Evolutionary conservation across 306 rosid genomes (phyloP).

Genomic region (Ormosia emarginata): DNA sequence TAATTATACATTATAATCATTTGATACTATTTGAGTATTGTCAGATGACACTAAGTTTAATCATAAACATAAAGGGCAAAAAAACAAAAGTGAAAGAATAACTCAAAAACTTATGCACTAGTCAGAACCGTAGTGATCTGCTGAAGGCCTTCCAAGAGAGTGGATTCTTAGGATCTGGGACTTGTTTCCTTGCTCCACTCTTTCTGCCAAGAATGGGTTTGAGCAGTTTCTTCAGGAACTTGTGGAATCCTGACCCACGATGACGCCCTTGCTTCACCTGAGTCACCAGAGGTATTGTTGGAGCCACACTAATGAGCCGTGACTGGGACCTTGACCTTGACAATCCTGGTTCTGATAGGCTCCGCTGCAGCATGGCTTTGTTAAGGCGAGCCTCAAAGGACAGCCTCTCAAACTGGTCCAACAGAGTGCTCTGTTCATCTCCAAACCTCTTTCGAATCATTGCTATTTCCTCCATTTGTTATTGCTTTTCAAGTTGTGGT

Average conservation of each 20-base stretch:
- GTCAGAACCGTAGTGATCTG: slow-evolving; percentile 61
- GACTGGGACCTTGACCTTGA: slow-evolving; percentile 22
- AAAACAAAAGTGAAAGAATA: background rate
- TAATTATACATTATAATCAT: slow-evolving; percentile 5
- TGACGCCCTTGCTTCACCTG: slow-evolving; percentile 29
- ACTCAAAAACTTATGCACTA: background rate
- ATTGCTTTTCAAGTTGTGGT: background rate
- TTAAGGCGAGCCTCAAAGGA: slow-evolving; percentile 63
- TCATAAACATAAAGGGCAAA: background rate
- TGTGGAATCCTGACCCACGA: slow-evolving; percentile 41
- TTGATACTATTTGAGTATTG: background rate
- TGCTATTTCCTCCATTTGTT: slow-evolving; percentile 38
- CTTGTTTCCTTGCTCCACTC: slow-evolving; percentile 27
- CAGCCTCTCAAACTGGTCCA: slow-evolving; percentile 74
- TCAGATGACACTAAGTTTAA: background rate
- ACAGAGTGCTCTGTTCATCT: slow-evolving; percentile 74
- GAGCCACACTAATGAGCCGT: background rate
- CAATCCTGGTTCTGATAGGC: slow-evolving; percentile 58
- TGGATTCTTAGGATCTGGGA: slow-evolving; percentile 46
- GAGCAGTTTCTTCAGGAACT: slow-evolving; percentile 56
- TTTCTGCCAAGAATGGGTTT: slow-evolving; percentile 48
- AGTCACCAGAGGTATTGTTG: slow-evolving; percentile 26
- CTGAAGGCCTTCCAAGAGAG: slow-evolving; percentile 60
- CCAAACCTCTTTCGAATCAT: slow-evolving; percentile 64
- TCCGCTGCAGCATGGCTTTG: slow-evolving; percentile 61